phyloP scores from a whole-genome alignment of 2,329 filamentous ascomycete genomes.

The Chaetothyriales sp. region DNA sequence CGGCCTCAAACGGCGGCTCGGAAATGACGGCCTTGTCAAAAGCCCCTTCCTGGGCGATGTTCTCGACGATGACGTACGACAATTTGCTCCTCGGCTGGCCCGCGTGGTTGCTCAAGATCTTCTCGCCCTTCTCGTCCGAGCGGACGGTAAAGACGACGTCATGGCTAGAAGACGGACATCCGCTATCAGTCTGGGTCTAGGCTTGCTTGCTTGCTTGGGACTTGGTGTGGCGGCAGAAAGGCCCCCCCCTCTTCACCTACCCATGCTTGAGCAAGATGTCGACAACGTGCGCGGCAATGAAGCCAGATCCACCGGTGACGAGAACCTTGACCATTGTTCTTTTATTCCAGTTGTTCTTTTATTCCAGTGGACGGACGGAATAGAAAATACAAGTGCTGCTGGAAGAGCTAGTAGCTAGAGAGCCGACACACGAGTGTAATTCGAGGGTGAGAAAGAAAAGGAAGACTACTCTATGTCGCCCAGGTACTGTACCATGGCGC shows the following conservation, averaged over 20 bases:
- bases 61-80: conserved; percentile 54
- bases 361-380: not conserved
- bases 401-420: not conserved
- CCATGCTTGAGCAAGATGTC: conserved; percentile 42
- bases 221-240: conserved; percentile 15
- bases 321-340: conserved; percentile 27
- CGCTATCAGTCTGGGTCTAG: not conserved
- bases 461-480: not conserved
- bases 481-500: conserved; percentile 1
- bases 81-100: conserved; percentile 42
- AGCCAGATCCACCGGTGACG: conserved; percentile 43
- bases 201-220: not conserved
- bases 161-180: conserved; percentile 21
- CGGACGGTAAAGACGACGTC: conserved; percentile 52
- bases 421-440: not conserved
- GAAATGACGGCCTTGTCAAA: conserved; percentile 54
- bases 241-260: not conserved
- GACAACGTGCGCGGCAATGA: conserved; percentile 53
- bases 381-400: not conserved
- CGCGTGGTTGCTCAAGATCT: conserved; percentile 43
- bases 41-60: conserved; percentile 55
- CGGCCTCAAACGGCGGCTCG: conserved; percentile 54
- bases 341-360: not conserved
- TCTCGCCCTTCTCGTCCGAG: conserved; percentile 47
- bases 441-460: not conserved